Evolutionary conservation across 169 alveolate species (phyloP).

Genomic region (Cryptosporidium sp.): DNA sequence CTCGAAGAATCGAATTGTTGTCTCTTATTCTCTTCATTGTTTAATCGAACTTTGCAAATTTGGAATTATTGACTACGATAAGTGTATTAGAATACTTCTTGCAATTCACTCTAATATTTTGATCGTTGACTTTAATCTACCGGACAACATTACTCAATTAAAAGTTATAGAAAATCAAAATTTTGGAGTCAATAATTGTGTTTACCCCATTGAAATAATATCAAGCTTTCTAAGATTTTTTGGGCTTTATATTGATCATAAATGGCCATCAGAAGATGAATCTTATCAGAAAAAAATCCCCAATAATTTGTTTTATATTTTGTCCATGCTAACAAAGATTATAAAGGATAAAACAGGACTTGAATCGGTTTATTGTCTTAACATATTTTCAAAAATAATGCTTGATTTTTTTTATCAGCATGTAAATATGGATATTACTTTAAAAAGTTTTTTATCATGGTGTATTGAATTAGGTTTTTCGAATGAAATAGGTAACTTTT

Average conservation of each 20-base stretch:
- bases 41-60: slow-evolving; percentile 56
- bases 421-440: slow-evolving; percentile 7
- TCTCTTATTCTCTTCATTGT: slow-evolving; percentile 66
- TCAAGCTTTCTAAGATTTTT: slow-evolving; percentile 56
- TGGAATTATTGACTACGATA: slow-evolving; percentile 51
- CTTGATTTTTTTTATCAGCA: slow-evolving; percentile 48
- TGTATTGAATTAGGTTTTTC: slow-evolving; percentile 16
- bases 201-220: slow-evolving; percentile 2
- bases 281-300: slow-evolving; percentile 38
- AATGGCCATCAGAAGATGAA: slow-evolving; percentile 43
- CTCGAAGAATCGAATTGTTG: slow-evolving; percentile 20
- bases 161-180: background rate
- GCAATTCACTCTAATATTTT: slow-evolving; percentile 38
- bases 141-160: slow-evolving; percentile 17
- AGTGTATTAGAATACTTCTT: slow-evolving; percentile 35
- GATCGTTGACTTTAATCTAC: slow-evolving; percentile 1
- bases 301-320: slow-evolving; percentile 42
- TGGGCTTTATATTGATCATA: slow-evolving; percentile 32
- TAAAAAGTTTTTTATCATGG: slow-evolving; percentile 23
- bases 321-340: slow-evolving; percentile 7
- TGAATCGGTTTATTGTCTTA: slow-evolving; percentile 41
- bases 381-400: slow-evolving; percentile 17
- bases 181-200: slow-evolving; percentile 2
- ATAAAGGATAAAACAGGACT: slow-evolving; percentile 8
- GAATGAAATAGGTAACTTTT: slow-evolving; percentile 15